Conservation (phyloP, 345 rosid species). For the Euclidium syriacum region DNA sequence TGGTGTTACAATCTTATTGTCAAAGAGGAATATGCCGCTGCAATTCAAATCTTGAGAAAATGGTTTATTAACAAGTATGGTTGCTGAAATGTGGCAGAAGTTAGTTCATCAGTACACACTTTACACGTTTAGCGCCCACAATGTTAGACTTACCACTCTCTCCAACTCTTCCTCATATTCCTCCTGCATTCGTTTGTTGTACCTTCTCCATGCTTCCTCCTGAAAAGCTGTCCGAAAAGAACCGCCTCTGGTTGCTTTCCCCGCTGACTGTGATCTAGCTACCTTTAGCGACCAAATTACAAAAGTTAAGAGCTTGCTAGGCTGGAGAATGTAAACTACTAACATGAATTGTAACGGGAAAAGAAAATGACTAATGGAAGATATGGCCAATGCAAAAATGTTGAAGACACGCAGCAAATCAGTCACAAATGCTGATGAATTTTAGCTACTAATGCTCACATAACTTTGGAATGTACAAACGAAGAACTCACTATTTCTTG, state of each 20-base stretch:
- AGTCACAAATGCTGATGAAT: neutral
- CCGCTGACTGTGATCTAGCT: slow-evolving; percentile 53
- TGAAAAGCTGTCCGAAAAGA: slow-evolving; percentile 71
- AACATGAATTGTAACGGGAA: neutral
- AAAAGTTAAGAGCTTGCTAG: slow-evolving; percentile 26
- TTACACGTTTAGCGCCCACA: neutral
- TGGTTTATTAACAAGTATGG: neutral
- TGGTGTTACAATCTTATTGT: neutral
- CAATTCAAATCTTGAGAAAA: too few relatives aligned
- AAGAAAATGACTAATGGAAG: neutral
- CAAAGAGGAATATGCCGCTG: too few relatives aligned
- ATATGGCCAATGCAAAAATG: neutral
- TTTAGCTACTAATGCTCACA: neutral
- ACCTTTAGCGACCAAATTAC: slow-evolving; percentile 38
- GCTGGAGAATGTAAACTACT: neutral
- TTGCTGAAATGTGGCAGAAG: neutral
- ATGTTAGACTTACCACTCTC: slow-evolving; percentile 72
- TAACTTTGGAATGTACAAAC: neutral
- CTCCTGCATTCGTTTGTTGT: slow-evolving; percentile 85
- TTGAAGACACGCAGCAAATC: too few relatives aligned
- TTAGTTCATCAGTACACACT: neutral
- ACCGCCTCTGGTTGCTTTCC: slow-evolving; percentile 42
- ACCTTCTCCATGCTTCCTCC: slow-evolving; percentile 89
- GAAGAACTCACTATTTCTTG: neutral
- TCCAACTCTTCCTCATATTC: slow-evolving; percentile 95